Evolutionary conservation across 805 yeast species (phyloP), one percentile per base, ranked within the genome.

Genomic region (Grigorovia transvaalensis): DNA sequence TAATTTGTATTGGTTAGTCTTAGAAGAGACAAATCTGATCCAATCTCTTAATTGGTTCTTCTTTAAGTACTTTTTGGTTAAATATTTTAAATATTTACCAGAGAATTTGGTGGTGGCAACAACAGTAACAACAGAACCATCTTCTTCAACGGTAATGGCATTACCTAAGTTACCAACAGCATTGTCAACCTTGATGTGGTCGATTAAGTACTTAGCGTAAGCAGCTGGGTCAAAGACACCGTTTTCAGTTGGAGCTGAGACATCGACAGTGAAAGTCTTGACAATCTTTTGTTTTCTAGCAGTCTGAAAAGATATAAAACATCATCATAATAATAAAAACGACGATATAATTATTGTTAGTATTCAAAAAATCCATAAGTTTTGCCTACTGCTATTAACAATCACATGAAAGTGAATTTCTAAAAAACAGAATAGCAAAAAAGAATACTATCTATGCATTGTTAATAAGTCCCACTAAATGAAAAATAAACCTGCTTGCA

Each of bases 21-120:
- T 85, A 72, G 85, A 84, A 63, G 98, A 87, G 65, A 91, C 96
- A 71, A 91, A 90, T 84, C 98, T 93, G 78, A 91, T 90, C 98
- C 98, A 91, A 82, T 93, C 98, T 83, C 97, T 89, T 81, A 91
- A 87, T 80, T 88, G 95, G 91, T 90, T 88, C 88, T 93, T 93
- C 96, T 91, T 95, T 79, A 93, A 88, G 93, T 88, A 93, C 83
- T 95, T 91, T 89, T 93, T 95, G 72, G 98, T 88, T 74, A 93
- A 81, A 95, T 93, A 93, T 83, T 95, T 93, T 76, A 91, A 85
- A 95, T 93, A 93, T 81, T 95, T 91, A 80, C 99, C 99, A 66
- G 97, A 90, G 93, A 93, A 91, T 80, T 88, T 85, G 77, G 95
- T 77, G 77, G 85, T 82, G 64, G 97, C 79, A 63, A 79, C 82